Evolutionary conservation across 163 green algal genomes (phyloP).

Genomic region (Chlorella variabilis): DNA sequence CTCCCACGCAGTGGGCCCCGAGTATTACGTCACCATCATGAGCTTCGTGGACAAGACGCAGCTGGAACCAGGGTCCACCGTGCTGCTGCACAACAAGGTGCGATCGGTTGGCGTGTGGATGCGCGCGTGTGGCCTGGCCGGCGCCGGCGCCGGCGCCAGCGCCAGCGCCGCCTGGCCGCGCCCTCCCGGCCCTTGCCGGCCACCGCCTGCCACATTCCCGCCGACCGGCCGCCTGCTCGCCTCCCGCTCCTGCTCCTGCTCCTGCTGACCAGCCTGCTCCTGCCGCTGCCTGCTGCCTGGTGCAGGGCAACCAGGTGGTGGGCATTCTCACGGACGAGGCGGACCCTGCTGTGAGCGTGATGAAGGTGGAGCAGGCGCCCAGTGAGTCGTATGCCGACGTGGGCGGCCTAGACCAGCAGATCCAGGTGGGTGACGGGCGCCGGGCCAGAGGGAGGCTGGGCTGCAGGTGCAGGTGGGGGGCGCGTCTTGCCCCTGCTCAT

Average conservation of each 20-base stretch:
- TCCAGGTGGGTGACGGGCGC: too few species aligned
- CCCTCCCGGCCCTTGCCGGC: too few species aligned
- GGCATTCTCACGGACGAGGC: conserved; percentile 96
- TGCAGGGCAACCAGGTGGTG: conserved; percentile 94
- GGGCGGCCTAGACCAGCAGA: conserved; percentile 88
- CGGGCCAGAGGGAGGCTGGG: too few species aligned
- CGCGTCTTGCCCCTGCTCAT: too few species aligned
- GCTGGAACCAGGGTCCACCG: conserved; percentile 96
- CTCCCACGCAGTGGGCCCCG: conserved; percentile 93
- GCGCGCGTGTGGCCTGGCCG: not conserved
- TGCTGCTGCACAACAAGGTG: conserved; percentile 99
- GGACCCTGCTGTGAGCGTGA: conserved; percentile 98
- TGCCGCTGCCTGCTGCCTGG: not conserved
- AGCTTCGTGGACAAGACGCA: conserved; percentile 99
- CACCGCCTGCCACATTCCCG: too few species aligned
- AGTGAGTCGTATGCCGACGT: conserved; percentile 98
- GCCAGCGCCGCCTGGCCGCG: too few species aligned
- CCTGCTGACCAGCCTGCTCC: not conserved
- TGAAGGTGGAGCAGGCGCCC: conserved; percentile 99
- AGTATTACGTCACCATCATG: conserved; percentile 99
- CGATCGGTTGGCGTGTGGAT: not conserved
- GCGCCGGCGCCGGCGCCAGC: too few species aligned
- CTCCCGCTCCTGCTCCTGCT: too few species aligned
- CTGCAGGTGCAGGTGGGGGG: too few species aligned
- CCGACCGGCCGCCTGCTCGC: too few species aligned